phyloP scores from a whole-genome alignment of 2,329 filamentous ascomycete species.

The Talaromyces verruculosus region DNA sequence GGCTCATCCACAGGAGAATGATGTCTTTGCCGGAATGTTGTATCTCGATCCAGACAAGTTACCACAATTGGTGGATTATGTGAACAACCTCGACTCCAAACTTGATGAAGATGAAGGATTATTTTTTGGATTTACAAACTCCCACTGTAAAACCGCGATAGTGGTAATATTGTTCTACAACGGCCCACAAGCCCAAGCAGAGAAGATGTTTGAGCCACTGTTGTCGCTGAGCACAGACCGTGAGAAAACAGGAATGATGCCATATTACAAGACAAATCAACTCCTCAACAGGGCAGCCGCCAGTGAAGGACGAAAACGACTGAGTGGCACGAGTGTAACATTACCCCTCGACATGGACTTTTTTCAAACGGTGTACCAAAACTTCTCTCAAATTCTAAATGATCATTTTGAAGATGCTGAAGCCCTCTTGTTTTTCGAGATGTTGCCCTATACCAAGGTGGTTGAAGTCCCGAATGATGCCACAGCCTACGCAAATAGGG shows the following conservation, averaged over 20 bases:
- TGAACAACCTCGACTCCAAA: constrained; percentile 53
- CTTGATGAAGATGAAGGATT: constrained; percentile 50
- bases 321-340: constrained; percentile 49
- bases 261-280: constrained; percentile 46
- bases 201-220: constrained; percentile 38
- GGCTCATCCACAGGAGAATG: constrained; percentile 39
- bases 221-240: constrained; percentile 40
- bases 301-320: constrained; percentile 43
- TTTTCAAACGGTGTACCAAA: constrained; percentile 33
- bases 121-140: constrained; percentile 63
- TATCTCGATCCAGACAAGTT: constrained; percentile 44
- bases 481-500: constrained; percentile 40
- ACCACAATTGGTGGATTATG: constrained; percentile 60
- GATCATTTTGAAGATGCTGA: constrained; percentile 32
- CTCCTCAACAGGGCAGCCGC: constrained; percentile 40
- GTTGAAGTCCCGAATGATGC: constrained; percentile 36
- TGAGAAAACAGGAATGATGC: constrained; percentile 42
- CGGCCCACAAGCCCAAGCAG: constrained; percentile 39
- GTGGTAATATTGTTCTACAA: constrained; percentile 44
- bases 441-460: constrained; percentile 44
- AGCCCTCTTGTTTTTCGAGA: constrained; percentile 43
- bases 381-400: constrained; percentile 32
- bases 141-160: constrained; percentile 59
- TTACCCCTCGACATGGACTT: constrained; percentile 43
- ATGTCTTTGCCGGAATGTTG: constrained; percentile 60